A percentile compares a stretch with the other conserved stretches of the same genome.
Evolutionary conservation across 768 basidiomycete species (phyloP).

Genomic region (Lentinula raphanica): DNA sequence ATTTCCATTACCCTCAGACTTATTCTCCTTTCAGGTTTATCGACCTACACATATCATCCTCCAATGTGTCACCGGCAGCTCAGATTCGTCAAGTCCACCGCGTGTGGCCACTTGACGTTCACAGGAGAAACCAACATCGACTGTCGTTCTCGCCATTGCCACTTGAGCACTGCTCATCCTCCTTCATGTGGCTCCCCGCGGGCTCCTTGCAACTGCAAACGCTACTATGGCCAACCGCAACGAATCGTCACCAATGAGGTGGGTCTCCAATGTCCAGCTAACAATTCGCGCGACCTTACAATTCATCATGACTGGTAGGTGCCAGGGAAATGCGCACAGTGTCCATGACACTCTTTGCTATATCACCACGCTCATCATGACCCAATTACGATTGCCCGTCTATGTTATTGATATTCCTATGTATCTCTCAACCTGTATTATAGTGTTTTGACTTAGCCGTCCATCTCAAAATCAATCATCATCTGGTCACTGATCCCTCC

Average conservation of each 20-base stretch:
- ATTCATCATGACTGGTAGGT: conserved; percentile 23
- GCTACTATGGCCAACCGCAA: conserved; percentile 58
- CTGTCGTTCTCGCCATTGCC: conserved; percentile 43
- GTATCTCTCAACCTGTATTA: conserved; percentile 7
- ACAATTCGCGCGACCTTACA: conserved; percentile 1
- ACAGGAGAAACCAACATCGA: conserved; percentile 42
- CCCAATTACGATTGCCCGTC: conserved; percentile 7
- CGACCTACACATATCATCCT: background rate
- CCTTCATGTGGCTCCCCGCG: conserved; percentile 31
- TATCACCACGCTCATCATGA: background rate
- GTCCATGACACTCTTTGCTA: conserved; percentile 13
- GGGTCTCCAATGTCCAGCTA: background rate
- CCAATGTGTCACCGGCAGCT: conserved; percentile 65
- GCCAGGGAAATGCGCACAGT: conserved; percentile 34
- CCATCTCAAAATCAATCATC: conserved; percentile 50
- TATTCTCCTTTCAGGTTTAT: background rate
- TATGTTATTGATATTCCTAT: conserved; percentile 5
- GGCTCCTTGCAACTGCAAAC: conserved; percentile 42
- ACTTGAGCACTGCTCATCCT: conserved; percentile 46
- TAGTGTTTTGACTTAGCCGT: background rate
- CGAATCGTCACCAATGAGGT: conserved; percentile 44
- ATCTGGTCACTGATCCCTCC: conserved; percentile 63
- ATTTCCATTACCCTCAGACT: conserved; percentile 6
- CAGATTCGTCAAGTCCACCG: conserved; percentile 40
- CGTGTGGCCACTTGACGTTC: conserved; percentile 55